Base-by-base conservation (phyloP, 1,284 basidiomycete species). In the Earliella scabrosa region DNA sequence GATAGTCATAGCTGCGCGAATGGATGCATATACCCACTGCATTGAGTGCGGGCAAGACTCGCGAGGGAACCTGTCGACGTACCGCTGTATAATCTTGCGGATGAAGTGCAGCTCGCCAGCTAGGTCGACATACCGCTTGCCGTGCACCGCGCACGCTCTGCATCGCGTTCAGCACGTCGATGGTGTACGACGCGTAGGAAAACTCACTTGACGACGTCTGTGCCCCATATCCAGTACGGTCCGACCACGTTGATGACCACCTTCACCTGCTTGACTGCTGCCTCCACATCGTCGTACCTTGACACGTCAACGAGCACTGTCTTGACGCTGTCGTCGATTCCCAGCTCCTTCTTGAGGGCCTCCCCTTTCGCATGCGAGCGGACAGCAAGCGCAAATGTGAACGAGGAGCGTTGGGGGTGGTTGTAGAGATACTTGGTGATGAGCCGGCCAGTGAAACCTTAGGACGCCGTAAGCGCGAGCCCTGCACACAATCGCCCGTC, bases 191-290 rank as follows among this genome's bases (percentile, higher is more conserved):
- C 11, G 9, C 8, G 7, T 27, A 36, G 23, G 3, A 21, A n/a
- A 32, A 63, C 73, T 50, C 60, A 85, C 80, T 67, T 70, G 18
- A 90, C 87, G 24, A 90, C 83, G 13, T 82, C 78, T 16, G 82
- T 83, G 1, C 88, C 86, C 75, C 77, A 87, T n/a, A 68, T 68
- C 79, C 80, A 86, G 64, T 78, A 91, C 7, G 87, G 87, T 2
- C 88, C 88, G n/a, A 87, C 81, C 23, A 83, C 75, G 64, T 86
- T 90, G 53, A 90, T 82, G 32, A 90, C 79, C 20, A 91, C 85
- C 48, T 77, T 79, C 2, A 81, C 75, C 21, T 67, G 66, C 61
- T 77, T 77, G 14, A 91, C 82, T 2, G 75, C 79, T 4, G 65
- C 71, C 51, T 87, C 82, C 1, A 90, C 67, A 26, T 81, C 73